Evolutionary conservation across 2,329 filamentous ascomycete species (phyloP).

Genomic region (Exophiala dermatitidis): DNA sequence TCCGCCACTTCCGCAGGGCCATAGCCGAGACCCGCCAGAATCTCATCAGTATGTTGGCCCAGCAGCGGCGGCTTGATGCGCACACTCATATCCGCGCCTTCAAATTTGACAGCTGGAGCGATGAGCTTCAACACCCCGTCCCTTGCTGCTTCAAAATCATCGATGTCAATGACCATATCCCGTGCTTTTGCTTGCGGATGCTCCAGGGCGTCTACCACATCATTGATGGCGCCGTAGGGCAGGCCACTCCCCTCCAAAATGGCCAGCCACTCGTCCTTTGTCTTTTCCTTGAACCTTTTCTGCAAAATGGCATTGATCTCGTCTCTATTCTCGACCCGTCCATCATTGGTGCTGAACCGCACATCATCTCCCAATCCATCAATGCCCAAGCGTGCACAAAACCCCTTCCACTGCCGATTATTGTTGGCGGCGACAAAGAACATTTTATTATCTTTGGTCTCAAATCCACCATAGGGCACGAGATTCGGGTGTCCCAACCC

Average conservation of each 20-base stretch:
- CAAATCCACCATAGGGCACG: slow-evolving; percentile 23
- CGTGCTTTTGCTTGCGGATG: slow-evolving; percentile 21
- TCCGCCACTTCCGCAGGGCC: slow-evolving; percentile 16
- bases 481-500: slow-evolving; percentile 23
- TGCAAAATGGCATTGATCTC: slow-evolving; percentile 20
- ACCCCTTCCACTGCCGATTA: slow-evolving; percentile 24
- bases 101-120: slow-evolving; percentile 24
- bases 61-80: slow-evolving; percentile 21
- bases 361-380: slow-evolving; percentile 13
- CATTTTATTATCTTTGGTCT: slow-evolving; percentile 20
- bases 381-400: slow-evolving; percentile 18
- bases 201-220: slow-evolving; percentile 24
- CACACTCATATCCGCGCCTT: slow-evolving; percentile 15
- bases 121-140: slow-evolving; percentile 23
- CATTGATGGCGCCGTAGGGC: slow-evolving; percentile 25
- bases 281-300: slow-evolving; percentile 18
- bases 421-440: slow-evolving; percentile 26
- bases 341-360: slow-evolving; percentile 23
- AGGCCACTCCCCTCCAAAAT: slow-evolving; percentile 24
- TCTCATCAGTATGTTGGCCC: slow-evolving; percentile 24
- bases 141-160: slow-evolving; percentile 22
- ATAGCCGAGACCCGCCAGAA: slow-evolving; percentile 20
- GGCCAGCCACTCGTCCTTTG: slow-evolving; percentile 19
- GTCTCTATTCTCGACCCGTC: slow-evolving; percentile 22
- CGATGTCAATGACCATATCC: slow-evolving; percentile 23